Conservation (phyloP, 192 early-diverging fungal genomes). For the Coemansia sp. region DNA sequence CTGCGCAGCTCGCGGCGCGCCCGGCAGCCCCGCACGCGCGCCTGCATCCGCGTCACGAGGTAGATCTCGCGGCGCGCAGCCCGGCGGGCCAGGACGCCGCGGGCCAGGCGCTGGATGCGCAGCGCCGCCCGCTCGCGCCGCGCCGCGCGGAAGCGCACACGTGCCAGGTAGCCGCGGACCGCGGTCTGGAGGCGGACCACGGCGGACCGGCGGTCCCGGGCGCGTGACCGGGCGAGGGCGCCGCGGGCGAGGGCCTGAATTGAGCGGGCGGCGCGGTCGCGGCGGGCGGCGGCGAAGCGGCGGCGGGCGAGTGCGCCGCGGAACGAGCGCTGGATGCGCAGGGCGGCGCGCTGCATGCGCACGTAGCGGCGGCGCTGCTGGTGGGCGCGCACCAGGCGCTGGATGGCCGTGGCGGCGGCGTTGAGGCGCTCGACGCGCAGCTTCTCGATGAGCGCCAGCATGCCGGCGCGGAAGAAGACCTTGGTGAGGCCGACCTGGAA, state of each 20-base stretch:
- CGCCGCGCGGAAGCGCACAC: constrained; percentile 60
- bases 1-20: constrained; percentile 69
- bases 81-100: constrained; percentile 69
- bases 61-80: constrained; percentile 59
- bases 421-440: constrained; percentile 83
- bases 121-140: constrained; percentile 73
- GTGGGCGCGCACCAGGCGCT: constrained; percentile 82
- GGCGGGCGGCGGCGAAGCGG: constrained; percentile 60
- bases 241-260: constrained; percentile 81
- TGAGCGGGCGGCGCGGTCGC: constrained; percentile 69
- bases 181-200: constrained; percentile 69
- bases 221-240: constrained; percentile 60
- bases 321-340: constrained; percentile 67
- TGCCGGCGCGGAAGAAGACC: constrained; percentile 99
- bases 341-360: constrained; percentile 61
- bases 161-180: constrained; percentile 70
- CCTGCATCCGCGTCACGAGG: constrained; percentile 80
- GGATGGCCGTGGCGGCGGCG: constrained; percentile 81
- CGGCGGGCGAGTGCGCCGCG: constrained; percentile 68
- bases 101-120: constrained; percentile 75
- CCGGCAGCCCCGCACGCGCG: constrained; percentile 65
- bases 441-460: constrained; percentile 79
- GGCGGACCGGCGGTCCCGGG: constrained; percentile 43
- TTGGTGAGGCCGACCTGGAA: constrained; percentile 95
- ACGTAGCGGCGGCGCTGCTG: constrained; percentile 63